These are phyloP conservation scores for Leptographium radiaticola DNA, from an alignment of 2,329 filamentous ascomycete species.

Conservation along the genomic window DNA sequence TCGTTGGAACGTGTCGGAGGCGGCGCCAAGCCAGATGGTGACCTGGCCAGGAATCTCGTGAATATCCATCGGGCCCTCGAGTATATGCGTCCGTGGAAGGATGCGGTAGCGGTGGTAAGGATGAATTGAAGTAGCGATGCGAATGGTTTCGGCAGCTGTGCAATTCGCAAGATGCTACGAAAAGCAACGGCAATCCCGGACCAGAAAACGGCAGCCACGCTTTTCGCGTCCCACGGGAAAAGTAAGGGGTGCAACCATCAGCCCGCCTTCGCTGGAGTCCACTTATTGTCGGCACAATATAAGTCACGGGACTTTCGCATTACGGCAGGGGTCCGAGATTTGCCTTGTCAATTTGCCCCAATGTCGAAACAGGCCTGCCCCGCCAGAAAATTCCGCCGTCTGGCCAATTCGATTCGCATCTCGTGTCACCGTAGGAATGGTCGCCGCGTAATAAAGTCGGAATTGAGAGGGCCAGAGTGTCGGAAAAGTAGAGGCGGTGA, in stretches of 20 bases:
- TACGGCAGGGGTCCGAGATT: background rate
- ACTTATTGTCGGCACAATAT: background rate
- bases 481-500: too few relatives aligned
- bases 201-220: background rate
- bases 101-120: background rate
- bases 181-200: background rate
- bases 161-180: background rate
- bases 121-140: background rate
- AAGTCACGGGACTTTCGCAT: background rate
- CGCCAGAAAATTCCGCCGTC: too few relatives aligned
- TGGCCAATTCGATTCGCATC: too few relatives aligned
- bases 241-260: background rate
- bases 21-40: conserved; percentile 36
- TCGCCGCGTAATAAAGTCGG: too few relatives aligned
- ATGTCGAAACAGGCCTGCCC: too few relatives aligned
- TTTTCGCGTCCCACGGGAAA: background rate
- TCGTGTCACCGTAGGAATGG: too few relatives aligned
- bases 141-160: background rate
- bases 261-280: background rate
- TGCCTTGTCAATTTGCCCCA: background rate
- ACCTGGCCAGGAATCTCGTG: conserved; percentile 45
- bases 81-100: background rate
- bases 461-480: too few relatives aligned
- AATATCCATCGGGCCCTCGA: conserved; percentile 41
- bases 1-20: conserved; percentile 63